A percentile compares a stretch with the other conserved stretches of the same genome.
These are phyloP conservation scores for Podaxis carcinomalis DNA, from an alignment of 768 basidiomycete genomes.

Conservation along the genomic window DNA sequence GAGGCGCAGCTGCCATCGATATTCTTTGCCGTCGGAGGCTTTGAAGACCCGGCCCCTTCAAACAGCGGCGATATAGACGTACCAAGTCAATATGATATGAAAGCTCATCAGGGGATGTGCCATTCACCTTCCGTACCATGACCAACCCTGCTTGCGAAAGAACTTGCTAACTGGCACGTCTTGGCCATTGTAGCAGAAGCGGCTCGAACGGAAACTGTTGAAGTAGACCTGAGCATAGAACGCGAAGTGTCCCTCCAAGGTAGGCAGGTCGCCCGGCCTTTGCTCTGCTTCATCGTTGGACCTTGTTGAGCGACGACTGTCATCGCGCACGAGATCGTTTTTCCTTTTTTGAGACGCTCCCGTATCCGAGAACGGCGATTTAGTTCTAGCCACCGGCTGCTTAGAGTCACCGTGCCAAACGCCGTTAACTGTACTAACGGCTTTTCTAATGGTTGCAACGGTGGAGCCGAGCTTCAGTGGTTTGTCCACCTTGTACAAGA, in stretches of 20 bases:
- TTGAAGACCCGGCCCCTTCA: constrained; percentile 13
- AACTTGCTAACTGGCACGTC: constrained; percentile 2
- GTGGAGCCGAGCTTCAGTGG: constrained; percentile 2
- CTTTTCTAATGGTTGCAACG: constrained; percentile 14
- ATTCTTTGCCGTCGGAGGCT: constrained; percentile 20
- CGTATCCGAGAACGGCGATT: background rate
- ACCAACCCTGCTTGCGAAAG: constrained; percentile 9
- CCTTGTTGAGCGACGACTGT: background rate
- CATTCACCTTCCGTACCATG: constrained; percentile 13
- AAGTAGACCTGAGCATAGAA: constrained; percentile 15
- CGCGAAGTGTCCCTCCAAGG: constrained; percentile 2
- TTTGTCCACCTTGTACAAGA: constrained; percentile 19
- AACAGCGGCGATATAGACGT: background rate
- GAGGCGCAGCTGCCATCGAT: constrained; percentile 26
- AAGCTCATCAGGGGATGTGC: background rate
- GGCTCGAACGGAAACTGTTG: background rate
- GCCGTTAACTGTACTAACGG: constrained; percentile 1
- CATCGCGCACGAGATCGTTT: background rate
- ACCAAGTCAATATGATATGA: background rate
- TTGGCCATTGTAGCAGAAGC: background rate
- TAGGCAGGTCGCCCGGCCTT: background rate
- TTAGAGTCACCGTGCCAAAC: background rate
- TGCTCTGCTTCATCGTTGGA: background rate
- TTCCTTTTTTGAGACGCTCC: background rate
- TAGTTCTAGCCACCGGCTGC: background rate